A percentile compares a stretch with the other conserved stretches of the same genome.
These are phyloP conservation scores for Carex cristatella DNA, from an alignment of 176 grass and related monocot genomes.

Conservation along the genomic window DNA sequence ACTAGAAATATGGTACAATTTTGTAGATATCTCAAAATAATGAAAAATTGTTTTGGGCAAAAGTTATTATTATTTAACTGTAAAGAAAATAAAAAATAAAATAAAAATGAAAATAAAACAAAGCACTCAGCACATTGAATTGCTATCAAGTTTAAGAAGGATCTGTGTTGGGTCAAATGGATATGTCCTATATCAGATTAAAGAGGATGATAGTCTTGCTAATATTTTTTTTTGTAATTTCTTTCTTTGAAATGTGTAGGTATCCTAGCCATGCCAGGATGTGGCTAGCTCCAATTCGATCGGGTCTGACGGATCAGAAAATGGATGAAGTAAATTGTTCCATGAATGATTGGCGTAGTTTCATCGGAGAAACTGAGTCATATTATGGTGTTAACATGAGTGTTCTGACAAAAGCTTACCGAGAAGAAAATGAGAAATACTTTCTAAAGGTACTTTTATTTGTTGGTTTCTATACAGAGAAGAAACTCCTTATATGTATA, in stretches of 20 bases:
- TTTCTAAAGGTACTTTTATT: constrained; percentile 63
- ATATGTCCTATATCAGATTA: not conserved
- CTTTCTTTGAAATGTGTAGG: constrained; percentile 34
- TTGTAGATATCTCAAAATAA: not conserved
- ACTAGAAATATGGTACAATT: not conserved
- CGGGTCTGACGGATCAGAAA: constrained; percentile 68
- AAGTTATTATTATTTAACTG: not conserved
- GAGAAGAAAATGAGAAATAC: constrained; percentile 83
- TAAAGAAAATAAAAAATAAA: not conserved
- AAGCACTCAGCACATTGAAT: not conserved
- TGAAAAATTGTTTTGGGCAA: not conserved
- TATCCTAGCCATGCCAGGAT: constrained; percentile 96
- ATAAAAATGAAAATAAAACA: not conserved
- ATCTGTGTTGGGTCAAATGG: not conserved
- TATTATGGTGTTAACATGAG: constrained; percentile 97
- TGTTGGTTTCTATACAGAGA: not conserved
- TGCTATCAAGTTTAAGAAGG: not conserved
- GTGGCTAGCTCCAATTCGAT: constrained; percentile 88
- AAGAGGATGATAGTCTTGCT: not conserved
- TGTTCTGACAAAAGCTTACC: constrained; percentile 77
- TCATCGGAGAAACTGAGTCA: constrained; percentile 64
- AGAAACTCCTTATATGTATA: not conserved
- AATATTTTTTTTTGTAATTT: not conserved
- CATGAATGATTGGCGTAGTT: constrained; percentile 76
- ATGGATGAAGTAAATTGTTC: constrained; percentile 62